Conservation (phyloP, 495 filamentous ascomycete species). For the Penicillium daleae region DNA sequence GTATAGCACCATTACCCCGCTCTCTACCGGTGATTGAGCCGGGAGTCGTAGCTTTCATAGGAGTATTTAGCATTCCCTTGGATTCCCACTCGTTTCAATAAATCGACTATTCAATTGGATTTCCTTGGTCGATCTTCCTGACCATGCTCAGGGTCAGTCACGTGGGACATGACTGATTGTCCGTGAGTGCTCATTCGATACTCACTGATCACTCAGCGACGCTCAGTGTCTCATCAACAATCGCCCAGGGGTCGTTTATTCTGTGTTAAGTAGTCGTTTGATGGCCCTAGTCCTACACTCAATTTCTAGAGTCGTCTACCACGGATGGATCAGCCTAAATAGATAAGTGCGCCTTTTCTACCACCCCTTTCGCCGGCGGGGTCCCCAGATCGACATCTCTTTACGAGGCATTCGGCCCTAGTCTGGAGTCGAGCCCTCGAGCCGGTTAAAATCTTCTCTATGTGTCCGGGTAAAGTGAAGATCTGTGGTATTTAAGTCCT, state of each 20-base stretch:
- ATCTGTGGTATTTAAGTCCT: not conserved
- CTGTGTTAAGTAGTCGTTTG: not conserved
- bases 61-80: not conserved
- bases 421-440: not conserved
- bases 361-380: not conserved
- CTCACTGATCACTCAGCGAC: not conserved
- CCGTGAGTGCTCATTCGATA: not conserved
- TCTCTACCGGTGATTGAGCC: not conserved
- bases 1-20: not conserved
- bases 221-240: not conserved
- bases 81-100: not conserved
- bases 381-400: not conserved
- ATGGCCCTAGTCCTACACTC: not conserved
- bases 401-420: not conserved
- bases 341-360: not conserved
- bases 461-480: not conserved
- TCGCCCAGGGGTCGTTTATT: not conserved
- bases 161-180: not conserved
- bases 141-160: not conserved
- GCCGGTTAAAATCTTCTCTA: not conserved
- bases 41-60: not conserved
- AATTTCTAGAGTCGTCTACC: not conserved
- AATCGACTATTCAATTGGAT: not conserved
- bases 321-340: not conserved
- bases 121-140: not conserved